Evolutionary conservation across 2,329 filamentous ascomycete species (phyloP), one percentile per base, ranked within the genome.

Genomic region (Elsinoe fawcettii): DNA sequence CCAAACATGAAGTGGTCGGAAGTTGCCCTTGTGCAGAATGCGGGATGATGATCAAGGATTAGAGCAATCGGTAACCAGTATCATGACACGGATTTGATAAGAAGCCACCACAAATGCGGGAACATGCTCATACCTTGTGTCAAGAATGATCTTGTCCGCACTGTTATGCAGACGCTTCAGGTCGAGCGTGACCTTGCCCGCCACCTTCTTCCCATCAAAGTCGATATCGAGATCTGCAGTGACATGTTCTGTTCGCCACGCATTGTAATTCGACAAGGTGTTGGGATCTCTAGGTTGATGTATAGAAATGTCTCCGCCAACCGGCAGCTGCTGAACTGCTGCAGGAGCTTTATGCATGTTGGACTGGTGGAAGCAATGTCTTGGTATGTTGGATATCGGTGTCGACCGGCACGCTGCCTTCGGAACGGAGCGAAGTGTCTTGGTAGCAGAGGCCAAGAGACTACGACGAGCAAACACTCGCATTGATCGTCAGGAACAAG

Each of bases 211-310:
- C 67, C 83, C 79, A 60, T 87, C 81, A 70, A 97, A 99, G 66
- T 95, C 84, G 65, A 97, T 85, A 64, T 84, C 83, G 67, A 96
- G 83, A 70, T 87, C 84, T 58, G 88, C 87, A 18, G 82, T 85
- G 18, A 90, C 93, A 75, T 96, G 90, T 69, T 80, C 84, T 16
- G 89, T 96, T 60, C 82, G 78, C 84, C 90, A 96, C 57, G 86
- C 84, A 71, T 88, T 84, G 73, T 96, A 96, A 76, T 97, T 97
- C 69, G 88, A 87, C 59, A 93, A 75, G 23, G 93, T 96, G 71
- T 90, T 95, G 55, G 90, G 90, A 74, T 97, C 92, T 61, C 69
- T 61, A 7, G 63, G 66, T 36, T 65, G 59, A 49, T 69, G 66
- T 12, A 70, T 68, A 41, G 61, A 64, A n/a, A 61, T 60, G 25